Percentiles rank a stretch among this genome's conserved stretches.
Evolutionary conservation across 257 asterid species (phyloP).

Genomic region (Solanum ossicruentum): DNA sequence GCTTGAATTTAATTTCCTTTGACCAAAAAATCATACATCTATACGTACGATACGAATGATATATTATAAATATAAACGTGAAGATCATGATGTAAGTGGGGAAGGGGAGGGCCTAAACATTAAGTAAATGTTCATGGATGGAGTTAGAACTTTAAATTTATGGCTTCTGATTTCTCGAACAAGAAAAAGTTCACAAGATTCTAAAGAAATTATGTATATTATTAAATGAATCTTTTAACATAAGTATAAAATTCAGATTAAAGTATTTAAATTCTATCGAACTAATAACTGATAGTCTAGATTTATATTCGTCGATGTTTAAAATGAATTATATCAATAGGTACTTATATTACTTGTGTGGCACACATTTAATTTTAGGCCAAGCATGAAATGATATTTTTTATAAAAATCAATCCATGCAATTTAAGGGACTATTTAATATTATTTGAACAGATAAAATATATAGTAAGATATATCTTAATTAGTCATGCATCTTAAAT

Average conservation of each 20-base stretch:
- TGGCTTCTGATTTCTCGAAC: background rate
- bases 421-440: too few species aligned
- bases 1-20: background rate
- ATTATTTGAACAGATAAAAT: too few species aligned
- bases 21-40: background rate
- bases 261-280: background rate
- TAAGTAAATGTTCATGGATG: background rate
- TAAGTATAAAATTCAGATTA: background rate
- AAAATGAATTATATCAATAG: background rate
- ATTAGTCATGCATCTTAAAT: background rate
- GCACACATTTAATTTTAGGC: background rate
- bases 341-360: background rate
- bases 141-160: background rate
- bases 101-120: background rate
- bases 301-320: too few species aligned
- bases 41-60: background rate
- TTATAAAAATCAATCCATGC: background rate
- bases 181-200: too few species aligned
- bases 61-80: background rate
- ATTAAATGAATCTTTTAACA: background rate
- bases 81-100: background rate
- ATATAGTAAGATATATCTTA: too few species aligned
- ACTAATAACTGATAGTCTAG: fast-evolving
- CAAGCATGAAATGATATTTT: background rate
- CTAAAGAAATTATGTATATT: background rate